These are phyloP conservation scores for Schizosaccharomyces osmophilus DNA, from an alignment of 805 yeast species.

Conservation along the genomic window DNA sequence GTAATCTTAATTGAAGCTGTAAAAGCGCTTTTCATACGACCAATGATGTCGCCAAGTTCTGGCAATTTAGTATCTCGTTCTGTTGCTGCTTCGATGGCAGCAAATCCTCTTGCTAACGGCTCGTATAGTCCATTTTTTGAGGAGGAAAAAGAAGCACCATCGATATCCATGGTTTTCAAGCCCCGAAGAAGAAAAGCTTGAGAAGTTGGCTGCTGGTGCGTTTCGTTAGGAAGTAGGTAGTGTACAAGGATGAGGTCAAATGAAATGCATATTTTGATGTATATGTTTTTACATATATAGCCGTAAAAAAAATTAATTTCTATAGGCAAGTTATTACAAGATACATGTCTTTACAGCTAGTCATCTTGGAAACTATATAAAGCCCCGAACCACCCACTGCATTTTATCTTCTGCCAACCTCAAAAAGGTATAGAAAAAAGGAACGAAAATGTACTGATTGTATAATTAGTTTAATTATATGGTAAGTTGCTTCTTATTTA, in stretches of 20 bases:
- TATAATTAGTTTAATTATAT: background rate
- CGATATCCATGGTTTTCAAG: background rate
- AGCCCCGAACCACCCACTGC: too few relatives aligned
- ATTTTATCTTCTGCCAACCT: too few relatives aligned
- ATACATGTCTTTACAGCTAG: too few relatives aligned
- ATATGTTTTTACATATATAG: too few relatives aligned
- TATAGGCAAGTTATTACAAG: too few relatives aligned
- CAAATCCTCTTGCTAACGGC: background rate
- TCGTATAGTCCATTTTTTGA: background rate
- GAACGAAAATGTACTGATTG: too few relatives aligned
- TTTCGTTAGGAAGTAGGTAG: background rate
- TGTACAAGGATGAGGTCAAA: too few relatives aligned
- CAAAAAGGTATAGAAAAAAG: too few relatives aligned
- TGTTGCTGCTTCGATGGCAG: background rate
- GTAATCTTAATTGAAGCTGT: background rate
- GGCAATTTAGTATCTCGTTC: constrained; percentile 13
- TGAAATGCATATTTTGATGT: too few relatives aligned
- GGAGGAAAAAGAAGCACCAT: background rate
- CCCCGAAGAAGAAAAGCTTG: background rate
- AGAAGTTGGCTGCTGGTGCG: background rate
- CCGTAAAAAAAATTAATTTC: too few relatives aligned
- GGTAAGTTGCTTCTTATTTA: background rate
- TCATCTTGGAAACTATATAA: too few relatives aligned
- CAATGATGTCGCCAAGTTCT: constrained; percentile 14
- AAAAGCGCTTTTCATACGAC: constrained; percentile 7